Evolutionary conservation across 768 basidiomycete genomes (phyloP).

Genomic region (Cyathus striatus): DNA sequence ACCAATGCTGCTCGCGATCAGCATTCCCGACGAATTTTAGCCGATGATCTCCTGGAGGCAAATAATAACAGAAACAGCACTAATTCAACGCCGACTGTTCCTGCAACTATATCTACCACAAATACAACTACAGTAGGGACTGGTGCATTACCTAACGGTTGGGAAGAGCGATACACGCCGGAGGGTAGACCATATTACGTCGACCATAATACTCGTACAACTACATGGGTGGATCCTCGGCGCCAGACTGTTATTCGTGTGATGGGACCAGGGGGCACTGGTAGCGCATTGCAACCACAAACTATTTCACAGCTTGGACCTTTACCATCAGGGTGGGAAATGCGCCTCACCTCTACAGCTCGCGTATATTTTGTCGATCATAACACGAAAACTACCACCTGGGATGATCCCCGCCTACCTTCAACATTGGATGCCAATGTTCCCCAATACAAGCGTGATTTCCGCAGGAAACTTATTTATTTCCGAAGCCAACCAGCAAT

Average conservation of each 20-base stretch:
- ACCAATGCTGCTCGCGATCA: slow-evolving; percentile 85
- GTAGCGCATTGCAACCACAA: slow-evolving; percentile 85
- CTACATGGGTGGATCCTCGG: slow-evolving; percentile 99
- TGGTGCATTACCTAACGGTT: slow-evolving; percentile 90
- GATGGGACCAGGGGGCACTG: slow-evolving; percentile 91
- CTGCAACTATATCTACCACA: slow-evolving; percentile 36
- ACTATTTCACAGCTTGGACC: slow-evolving; percentile 96
- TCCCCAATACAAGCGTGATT: slow-evolving; percentile 99
- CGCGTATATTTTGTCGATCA: slow-evolving; percentile 99
- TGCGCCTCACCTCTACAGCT: slow-evolving; percentile 97
- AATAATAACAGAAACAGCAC: slow-evolving; percentile 33
- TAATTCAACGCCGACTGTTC: slow-evolving; percentile 22
- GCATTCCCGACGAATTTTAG: slow-evolving; percentile 78
- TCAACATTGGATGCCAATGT: slow-evolving; percentile 95
- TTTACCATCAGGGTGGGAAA: slow-evolving; percentile 97
- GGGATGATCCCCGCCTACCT: slow-evolving; percentile 97
- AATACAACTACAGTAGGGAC: slow-evolving; percentile 65
- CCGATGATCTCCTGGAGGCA: slow-evolving; percentile 81
- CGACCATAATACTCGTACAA: slow-evolving; percentile 98
- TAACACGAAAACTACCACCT: slow-evolving; percentile 99
- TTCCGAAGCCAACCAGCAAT: slow-evolving; percentile 98
- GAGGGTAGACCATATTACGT: slow-evolving; percentile 99
- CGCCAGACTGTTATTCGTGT: slow-evolving; percentile 96
- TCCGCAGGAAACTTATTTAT: slow-evolving; percentile 97
- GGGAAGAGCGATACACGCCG: slow-evolving; percentile 98